A percentile compares a stretch with the other conserved stretches of the same genome.
Evolutionary conservation across 495 filamentous ascomycete species (phyloP).

Genomic region (Daldinia vernicosa): DNA sequence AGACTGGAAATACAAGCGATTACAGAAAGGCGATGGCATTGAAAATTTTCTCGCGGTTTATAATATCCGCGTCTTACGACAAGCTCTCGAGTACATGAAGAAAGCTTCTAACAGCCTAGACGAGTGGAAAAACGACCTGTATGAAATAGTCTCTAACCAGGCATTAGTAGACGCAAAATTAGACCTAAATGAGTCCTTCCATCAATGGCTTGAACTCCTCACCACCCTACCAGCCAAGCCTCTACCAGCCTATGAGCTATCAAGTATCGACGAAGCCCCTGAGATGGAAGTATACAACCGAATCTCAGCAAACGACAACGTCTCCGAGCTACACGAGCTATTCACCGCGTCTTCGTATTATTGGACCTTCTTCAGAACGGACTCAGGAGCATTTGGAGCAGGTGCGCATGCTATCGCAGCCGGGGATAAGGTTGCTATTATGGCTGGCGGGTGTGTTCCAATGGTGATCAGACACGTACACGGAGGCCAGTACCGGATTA

Average conservation of each 20-base stretch:
- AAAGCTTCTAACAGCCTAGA: neutral
- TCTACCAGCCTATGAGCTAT: neutral
- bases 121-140: neutral
- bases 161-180: neutral
- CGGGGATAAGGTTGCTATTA: neutral
- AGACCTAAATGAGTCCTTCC: neutral
- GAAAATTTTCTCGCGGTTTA: neutral
- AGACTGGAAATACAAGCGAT: neutral
- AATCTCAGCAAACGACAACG: conserved; percentile 1
- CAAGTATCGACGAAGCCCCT: neutral
- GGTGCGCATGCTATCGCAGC: neutral
- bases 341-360: neutral
- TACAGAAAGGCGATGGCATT: neutral
- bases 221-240: neutral
- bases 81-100: conserved; percentile 5
- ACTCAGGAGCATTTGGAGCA: neutral
- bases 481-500: neutral
- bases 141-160: neutral
- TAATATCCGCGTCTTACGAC: neutral
- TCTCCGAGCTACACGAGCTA: conserved; percentile 2
- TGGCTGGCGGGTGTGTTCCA: conserved; percentile 1
- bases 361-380: conserved; percentile 6
- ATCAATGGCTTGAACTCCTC: neutral
- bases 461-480: conserved; percentile 6
- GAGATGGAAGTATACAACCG: conserved; percentile 2